These are phyloP conservation scores for Orbilia blumenaviensis DNA, from an alignment of 2,329 filamentous ascomycete genomes.

Conservation along the genomic window DNA sequence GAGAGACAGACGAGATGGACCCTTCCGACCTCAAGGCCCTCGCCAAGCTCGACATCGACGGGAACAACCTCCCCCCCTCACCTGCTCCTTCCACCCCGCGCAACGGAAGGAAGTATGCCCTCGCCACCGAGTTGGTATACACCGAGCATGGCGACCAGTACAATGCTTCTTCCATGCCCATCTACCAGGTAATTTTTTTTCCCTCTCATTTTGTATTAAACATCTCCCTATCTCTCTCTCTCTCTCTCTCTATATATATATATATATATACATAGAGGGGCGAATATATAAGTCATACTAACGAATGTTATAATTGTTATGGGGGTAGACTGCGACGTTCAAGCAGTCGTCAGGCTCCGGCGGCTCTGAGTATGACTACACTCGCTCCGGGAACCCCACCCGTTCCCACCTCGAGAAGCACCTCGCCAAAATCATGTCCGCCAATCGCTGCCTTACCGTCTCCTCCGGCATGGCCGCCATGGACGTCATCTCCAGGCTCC, in stretches of 20 bases:
- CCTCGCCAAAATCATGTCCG: slow-evolving; percentile 98
- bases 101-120: slow-evolving; percentile 85
- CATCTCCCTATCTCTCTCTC: too few species aligned
- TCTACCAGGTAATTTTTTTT: slow-evolving; percentile 75
- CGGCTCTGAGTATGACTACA: slow-evolving; percentile 96
- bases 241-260: background rate
- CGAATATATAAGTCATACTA: too few species aligned
- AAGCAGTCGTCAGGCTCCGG: slow-evolving; percentile 85
- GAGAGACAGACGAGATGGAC: too few species aligned
- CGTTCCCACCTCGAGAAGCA: slow-evolving; percentile 95
- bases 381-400: slow-evolving; percentile 95
- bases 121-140: slow-evolving; percentile 95
- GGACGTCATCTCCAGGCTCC: slow-evolving; percentile 90
- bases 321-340: slow-evolving; percentile 82
- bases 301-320: background rate
- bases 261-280: too few species aligned
- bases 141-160: slow-evolving; percentile 97
- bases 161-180: slow-evolving; percentile 92
- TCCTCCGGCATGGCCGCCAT: slow-evolving; percentile 97
- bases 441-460: slow-evolving; percentile 86
- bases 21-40: slow-evolving; percentile 64
- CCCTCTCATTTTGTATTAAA: background rate
- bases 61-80: slow-evolving; percentile 86
- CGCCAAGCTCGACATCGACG: slow-evolving; percentile 77
- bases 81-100: slow-evolving; percentile 91